Percentiles rank a stretch among this genome's conserved stretches.
Evolutionary conservation across 2,329 filamentous ascomycete species (phyloP).

Genomic region (Neofusicoccum kwambonambiense): DNA sequence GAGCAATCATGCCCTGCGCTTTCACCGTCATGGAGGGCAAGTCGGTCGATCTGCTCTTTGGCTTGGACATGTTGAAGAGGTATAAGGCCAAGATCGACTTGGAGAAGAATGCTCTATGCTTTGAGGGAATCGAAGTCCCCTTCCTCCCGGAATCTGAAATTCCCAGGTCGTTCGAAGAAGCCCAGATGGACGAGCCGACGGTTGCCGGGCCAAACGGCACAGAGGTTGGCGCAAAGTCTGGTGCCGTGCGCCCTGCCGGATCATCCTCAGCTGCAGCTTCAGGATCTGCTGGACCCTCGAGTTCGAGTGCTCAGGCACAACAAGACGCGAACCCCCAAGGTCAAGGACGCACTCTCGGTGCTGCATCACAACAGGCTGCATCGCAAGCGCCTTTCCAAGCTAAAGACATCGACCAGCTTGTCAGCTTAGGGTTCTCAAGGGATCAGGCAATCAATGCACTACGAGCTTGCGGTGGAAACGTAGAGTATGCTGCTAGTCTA

Average conservation of each 20-base stretch:
- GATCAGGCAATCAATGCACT: constrained; percentile 77
- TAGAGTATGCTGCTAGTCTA: constrained; percentile 83
- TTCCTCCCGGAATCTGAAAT: constrained; percentile 94
- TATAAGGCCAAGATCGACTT: constrained; percentile 94
- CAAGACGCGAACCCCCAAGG: constrained; percentile 27
- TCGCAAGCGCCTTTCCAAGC: constrained; percentile 47
- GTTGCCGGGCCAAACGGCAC: constrained; percentile 85
- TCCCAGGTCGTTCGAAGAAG: constrained; percentile 75
- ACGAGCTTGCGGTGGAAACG: constrained; percentile 78
- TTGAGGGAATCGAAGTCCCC: constrained; percentile 81
- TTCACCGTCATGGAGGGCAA: constrained; percentile 99
- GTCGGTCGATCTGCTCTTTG: constrained; percentile 86
- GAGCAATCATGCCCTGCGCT: constrained; percentile 82
- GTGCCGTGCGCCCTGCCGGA: constrained; percentile 65
- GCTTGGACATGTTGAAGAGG: constrained; percentile 93
- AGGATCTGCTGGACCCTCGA: constrained; percentile 14
- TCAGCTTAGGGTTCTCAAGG: constrained; percentile 73
- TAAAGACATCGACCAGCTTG: constrained; percentile 72
- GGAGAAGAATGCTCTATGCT: constrained; percentile 77
- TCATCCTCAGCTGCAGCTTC: constrained; percentile 29
- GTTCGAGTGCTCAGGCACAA: background rate
- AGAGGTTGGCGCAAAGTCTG: constrained; percentile 78
- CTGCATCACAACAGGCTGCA: constrained; percentile 23
- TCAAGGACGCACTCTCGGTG: constrained; percentile 30
- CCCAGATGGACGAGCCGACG: constrained; percentile 74